Base-by-base conservation (phyloP, 2,329 filamentous ascomycete species). In the Calcarisporium arbuscula region DNA sequence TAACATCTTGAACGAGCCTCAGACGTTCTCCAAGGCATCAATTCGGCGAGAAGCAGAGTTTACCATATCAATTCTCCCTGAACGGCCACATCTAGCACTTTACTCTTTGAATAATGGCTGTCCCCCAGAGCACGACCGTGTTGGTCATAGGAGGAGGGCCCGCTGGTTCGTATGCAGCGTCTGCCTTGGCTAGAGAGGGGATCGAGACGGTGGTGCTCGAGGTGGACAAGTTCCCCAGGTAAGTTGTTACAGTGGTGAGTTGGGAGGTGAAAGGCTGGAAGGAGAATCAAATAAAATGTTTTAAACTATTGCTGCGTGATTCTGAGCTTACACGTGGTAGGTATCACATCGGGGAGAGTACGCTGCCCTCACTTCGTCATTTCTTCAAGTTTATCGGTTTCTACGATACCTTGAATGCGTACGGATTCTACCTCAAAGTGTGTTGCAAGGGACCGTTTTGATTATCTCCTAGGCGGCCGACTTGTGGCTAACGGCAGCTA, bases 381-480 rank as follows among this genome's bases (percentile, higher is more conserved):
- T 63, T 67, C 21, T 44, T 70, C 2, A 44, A 56, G 8, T 68
- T 70, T 35, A 61, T 69, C 21, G 67, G 67, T 29, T 41, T 62
- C 0, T 55, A 69, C 15, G 42, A 54, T 2, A 57, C 41, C 2
- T 68, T 67, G 37, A 49, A 61, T 19, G 27, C 34, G 0, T 45
- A 68, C 34, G 65, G 65, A 1, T 70, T 70, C 34, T 33, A 33
- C 2, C 48, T 52, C 17, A 70, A 70, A 56, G 62, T 48, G 22
- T 14, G 10, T 25, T 10, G 22, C 22, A 25, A 25, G 10, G 10
- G 10, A 25, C 14, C 22, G 10, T 25, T 9, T n/a, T 20, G 8
- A 19, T 12, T 14, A 14, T 20, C 22, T n/a, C 17, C 2, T 4
- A 1, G n/a, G n/a, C 4, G 9, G 6, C n/a, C 1, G 8, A 18